These are phyloP conservation scores for Niveomyces coronatus DNA, from an alignment of 2,329 filamentous ascomycete species.

Conservation along the genomic window DNA sequence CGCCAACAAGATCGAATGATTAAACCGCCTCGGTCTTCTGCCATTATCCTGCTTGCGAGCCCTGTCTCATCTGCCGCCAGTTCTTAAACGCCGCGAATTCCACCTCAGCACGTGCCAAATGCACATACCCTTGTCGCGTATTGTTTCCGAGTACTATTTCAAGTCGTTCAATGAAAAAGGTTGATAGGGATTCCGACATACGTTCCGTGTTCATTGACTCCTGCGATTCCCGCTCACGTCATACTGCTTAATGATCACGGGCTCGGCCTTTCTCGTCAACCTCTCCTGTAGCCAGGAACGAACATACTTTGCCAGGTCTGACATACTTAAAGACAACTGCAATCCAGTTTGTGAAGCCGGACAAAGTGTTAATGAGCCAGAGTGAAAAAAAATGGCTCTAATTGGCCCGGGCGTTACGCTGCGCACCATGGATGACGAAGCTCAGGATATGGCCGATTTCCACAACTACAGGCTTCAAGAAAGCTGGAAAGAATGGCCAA, in stretches of 20 bases:
- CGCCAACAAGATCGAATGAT: too few relatives aligned
- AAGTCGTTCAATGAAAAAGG: too few relatives aligned
- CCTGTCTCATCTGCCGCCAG: constrained; percentile 1
- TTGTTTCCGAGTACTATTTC: not conserved
- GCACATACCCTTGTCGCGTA: not conserved
- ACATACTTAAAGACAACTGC: too few relatives aligned
- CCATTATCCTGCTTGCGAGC: not conserved
- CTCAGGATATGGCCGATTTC: constrained; percentile 4
- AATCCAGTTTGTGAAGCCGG: too few relatives aligned
- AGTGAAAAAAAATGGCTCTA: constrained; percentile 5
- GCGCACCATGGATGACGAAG: constrained; percentile 5
- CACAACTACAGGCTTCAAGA: constrained; percentile 6
- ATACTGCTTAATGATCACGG: too few relatives aligned
- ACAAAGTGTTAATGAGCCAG: too few relatives aligned
- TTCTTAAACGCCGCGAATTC: constrained; percentile 1
- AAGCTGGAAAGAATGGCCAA: constrained; percentile 25
- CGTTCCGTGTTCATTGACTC: not conserved
- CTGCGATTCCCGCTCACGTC: not conserved
- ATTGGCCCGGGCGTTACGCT: constrained; percentile 1
- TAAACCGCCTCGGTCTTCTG: not conserved
- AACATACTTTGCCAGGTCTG: too few relatives aligned
- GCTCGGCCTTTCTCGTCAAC: too few relatives aligned
- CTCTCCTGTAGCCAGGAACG: too few relatives aligned
- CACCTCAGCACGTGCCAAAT: not conserved
- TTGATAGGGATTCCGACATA: not conserved